Conservation (phyloP, 192 early-diverging fungal species). For the Chytriomyces sp. region DNA sequence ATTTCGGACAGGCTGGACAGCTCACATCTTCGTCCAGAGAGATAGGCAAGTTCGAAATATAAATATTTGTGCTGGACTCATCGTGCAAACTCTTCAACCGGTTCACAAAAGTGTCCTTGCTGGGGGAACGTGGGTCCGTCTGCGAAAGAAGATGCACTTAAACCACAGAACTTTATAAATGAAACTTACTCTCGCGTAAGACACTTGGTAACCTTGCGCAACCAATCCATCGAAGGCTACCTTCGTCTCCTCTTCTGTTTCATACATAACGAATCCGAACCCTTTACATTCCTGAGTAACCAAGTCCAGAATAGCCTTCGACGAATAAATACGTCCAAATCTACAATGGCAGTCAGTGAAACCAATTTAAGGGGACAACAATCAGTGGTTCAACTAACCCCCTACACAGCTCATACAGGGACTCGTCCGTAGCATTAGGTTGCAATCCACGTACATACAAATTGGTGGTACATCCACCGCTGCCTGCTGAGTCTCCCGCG, state of each 20-base stretch:
- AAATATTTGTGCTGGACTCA: constrained; percentile 72
- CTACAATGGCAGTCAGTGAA: constrained; percentile 32
- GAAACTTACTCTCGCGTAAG: constrained; percentile 64
- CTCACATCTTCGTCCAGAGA: constrained; percentile 70
- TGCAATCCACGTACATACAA: constrained; percentile 79
- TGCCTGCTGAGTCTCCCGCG: not conserved
- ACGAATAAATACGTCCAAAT: constrained; percentile 74
- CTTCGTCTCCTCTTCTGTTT: constrained; percentile 65
- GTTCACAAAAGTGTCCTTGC: constrained; percentile 31
- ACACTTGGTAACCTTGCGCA: constrained; percentile 64
- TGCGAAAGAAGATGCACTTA: not conserved
- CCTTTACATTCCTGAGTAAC: constrained; percentile 78
- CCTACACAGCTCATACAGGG: constrained; percentile 60
- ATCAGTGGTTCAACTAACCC: constrained; percentile 51
- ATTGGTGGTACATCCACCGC: constrained; percentile 54
- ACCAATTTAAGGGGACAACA: not conserved
- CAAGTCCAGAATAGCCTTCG: constrained; percentile 81
- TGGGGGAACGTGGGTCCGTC: constrained; percentile 26
- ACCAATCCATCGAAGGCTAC: constrained; percentile 71
- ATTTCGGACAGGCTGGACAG: no score
- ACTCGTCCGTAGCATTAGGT: constrained; percentile 68
- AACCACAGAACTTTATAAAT: not conserved
- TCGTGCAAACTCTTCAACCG: constrained; percentile 65
- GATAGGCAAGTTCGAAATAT: constrained; percentile 78
- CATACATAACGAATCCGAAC: constrained; percentile 86